Percentiles rank a stretch among this genome's conserved stretches.
phyloP scores from a whole-genome alignment of 371 early-diverging fungal genomes.

The Syncephalastrum contaminatum region DNA sequence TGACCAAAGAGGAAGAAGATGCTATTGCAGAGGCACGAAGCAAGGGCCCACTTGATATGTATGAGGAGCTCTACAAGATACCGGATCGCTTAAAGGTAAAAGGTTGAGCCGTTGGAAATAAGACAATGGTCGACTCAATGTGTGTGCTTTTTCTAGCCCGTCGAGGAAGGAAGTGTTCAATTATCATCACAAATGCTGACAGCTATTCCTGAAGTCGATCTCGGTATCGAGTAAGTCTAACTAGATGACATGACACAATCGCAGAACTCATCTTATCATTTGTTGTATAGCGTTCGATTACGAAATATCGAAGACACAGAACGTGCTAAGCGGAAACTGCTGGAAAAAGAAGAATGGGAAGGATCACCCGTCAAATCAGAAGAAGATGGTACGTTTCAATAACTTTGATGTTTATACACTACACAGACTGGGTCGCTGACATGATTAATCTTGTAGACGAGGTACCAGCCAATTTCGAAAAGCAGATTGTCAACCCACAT shows the following conservation, averaged over 20 bases:
- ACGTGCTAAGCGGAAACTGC: slow-evolving; percentile 68
- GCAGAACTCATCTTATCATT: neutral
- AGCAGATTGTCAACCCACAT: slow-evolving; percentile 31
- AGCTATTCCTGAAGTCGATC: slow-evolving; percentile 91
- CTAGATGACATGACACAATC: neutral
- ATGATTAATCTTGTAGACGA: slow-evolving; percentile 11
- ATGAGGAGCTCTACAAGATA: slow-evolving; percentile 68
- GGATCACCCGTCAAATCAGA: slow-evolving; percentile 2
- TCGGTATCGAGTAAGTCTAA: slow-evolving; percentile 76
- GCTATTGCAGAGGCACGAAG: slow-evolving; percentile 27
- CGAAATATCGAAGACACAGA: slow-evolving; percentile 87
- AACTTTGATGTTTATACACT: slow-evolving; percentile 10
- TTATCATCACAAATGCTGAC: slow-evolving; percentile 88
- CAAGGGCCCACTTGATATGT: slow-evolving; percentile 33
- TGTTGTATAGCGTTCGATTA: slow-evolving; percentile 58
- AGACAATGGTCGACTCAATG: neutral
- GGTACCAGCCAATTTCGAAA: slow-evolving; percentile 35
- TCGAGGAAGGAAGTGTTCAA: slow-evolving; percentile 85
- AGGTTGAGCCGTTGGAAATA: neutral
- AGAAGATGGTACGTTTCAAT: slow-evolving; percentile 19
- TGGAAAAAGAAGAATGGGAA: slow-evolving; percentile 25
- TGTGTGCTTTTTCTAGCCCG: slow-evolving; percentile 26
- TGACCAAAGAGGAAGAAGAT: slow-evolving; percentile 19
- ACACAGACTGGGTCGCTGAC: slow-evolving; percentile 12
- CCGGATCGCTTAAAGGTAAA: slow-evolving; percentile 71